Percentiles rank a stretch among this genome's conserved stretches.
These are phyloP conservation scores for Sphenostylis stenocarpa DNA, from an alignment of 306 rosid species.

Conservation along the genomic window DNA sequence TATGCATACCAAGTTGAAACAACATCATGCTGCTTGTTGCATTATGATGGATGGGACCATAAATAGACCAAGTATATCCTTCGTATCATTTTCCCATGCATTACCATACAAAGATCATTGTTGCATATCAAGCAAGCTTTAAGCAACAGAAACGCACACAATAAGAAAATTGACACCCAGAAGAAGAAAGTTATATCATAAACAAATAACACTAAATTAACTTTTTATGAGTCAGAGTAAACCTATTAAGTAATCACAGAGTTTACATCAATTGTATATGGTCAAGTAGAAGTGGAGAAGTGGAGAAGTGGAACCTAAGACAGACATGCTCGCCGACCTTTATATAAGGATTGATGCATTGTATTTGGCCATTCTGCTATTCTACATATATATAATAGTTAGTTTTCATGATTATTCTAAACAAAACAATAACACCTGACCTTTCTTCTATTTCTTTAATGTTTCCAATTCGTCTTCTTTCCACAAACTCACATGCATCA, in stretches of 20 bases:
- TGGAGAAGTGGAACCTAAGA: constrained; percentile 43
- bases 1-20: not conserved
- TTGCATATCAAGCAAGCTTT: not conserved
- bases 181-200: not conserved
- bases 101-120: not conserved
- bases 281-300: constrained; percentile 40
- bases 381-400: constrained; percentile 28
- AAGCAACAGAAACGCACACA: not conserved
- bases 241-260: not conserved
- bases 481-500: constrained; percentile 54
- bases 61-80: not conserved
- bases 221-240: not conserved
- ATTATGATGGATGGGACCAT: not conserved
- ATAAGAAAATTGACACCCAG: not conserved
- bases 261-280: constrained; percentile 34
- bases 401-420: constrained; percentile 33
- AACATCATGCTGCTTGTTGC: not conserved
- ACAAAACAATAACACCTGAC: constrained; percentile 36
- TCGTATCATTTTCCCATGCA: not conserved
- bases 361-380: constrained; percentile 41
- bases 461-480: constrained; percentile 24
- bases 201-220: not conserved
- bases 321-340: constrained; percentile 37
- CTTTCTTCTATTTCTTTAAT: constrained; percentile 30
- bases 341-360: constrained; percentile 36